These are phyloP conservation scores for Jasminum sambac DNA, from an alignment of 257 asterid genomes.

Conservation along the genomic window DNA sequence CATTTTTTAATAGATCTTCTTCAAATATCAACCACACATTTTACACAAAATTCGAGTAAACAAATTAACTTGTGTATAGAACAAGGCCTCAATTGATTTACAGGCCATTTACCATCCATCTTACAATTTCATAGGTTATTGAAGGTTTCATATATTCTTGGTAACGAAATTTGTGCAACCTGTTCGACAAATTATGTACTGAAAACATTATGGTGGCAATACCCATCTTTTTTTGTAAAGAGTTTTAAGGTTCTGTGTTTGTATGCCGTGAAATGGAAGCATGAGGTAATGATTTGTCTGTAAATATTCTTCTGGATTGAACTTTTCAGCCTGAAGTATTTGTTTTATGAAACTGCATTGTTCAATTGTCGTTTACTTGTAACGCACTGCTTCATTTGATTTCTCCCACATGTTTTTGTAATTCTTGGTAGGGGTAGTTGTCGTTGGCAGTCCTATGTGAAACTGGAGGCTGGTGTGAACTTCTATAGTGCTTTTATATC, in stretches of 20 bases:
- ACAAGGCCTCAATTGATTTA: not conserved
- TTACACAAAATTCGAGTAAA: too few species aligned
- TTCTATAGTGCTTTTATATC: not conserved
- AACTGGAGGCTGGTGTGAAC: not conserved
- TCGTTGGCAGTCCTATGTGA: not conserved
- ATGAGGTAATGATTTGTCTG: not conserved
- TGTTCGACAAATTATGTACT: not conserved
- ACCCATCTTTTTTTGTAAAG: not conserved
- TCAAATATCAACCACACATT: too few species aligned
- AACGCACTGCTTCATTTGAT: not conserved
- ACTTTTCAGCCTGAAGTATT: not conserved
- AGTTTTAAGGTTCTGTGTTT: not conserved
- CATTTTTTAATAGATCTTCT: too few species aligned
- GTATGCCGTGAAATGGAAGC: slow-evolving; percentile 2
- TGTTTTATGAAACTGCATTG: not conserved
- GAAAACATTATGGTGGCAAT: not conserved
- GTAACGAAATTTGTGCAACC: not conserved
- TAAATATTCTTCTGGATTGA: not conserved
- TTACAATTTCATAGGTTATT: not conserved
- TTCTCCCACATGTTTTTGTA: not conserved
- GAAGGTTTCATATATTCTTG: not conserved
- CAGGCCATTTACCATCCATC: not conserved
- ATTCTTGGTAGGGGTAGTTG: not conserved
- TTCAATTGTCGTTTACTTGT: slow-evolving; percentile 4
- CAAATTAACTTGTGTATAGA: too few species aligned